These are phyloP conservation scores for Solanum appendiculatum DNA, from an alignment of 257 asterid genomes.

Conservation along the genomic window DNA sequence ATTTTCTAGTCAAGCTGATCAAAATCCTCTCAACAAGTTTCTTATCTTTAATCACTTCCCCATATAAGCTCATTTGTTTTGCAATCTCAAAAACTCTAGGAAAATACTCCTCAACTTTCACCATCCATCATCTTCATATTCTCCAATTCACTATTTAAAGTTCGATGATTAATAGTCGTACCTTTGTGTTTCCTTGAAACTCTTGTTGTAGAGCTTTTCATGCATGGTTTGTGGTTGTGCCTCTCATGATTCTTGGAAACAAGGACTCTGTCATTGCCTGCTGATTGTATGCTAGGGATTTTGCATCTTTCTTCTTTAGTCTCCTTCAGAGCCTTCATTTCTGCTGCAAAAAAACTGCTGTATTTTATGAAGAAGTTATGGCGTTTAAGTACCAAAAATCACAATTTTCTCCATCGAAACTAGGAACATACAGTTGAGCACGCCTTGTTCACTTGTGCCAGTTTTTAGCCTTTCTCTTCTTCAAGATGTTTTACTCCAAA, in stretches of 20 bases:
- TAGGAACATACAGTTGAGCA: background rate
- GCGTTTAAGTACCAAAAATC: background rate
- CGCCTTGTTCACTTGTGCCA: background rate
- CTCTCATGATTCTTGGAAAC: background rate
- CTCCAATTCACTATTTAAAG: background rate
- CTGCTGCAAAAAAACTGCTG: background rate
- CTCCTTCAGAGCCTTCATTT: background rate
- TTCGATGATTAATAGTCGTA: background rate
- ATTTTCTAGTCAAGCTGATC: background rate
- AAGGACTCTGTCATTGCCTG: background rate
- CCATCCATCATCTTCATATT: background rate
- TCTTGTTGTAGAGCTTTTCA: background rate
- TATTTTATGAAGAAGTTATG: background rate
- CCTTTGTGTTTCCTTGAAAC: background rate
- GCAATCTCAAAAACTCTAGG: background rate
- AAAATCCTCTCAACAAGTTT: background rate
- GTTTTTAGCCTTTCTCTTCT: background rate
- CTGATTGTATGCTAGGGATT: background rate
- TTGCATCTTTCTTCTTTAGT: background rate
- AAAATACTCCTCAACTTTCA: background rate
- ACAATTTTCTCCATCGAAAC: background rate
- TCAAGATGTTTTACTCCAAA: background rate
- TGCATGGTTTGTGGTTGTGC: background rate
- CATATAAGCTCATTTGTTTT: background rate
- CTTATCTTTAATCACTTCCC: background rate